Conservation (phyloP, 2,329 filamentous ascomycete species). For the Fusarium sp. region DNA sequence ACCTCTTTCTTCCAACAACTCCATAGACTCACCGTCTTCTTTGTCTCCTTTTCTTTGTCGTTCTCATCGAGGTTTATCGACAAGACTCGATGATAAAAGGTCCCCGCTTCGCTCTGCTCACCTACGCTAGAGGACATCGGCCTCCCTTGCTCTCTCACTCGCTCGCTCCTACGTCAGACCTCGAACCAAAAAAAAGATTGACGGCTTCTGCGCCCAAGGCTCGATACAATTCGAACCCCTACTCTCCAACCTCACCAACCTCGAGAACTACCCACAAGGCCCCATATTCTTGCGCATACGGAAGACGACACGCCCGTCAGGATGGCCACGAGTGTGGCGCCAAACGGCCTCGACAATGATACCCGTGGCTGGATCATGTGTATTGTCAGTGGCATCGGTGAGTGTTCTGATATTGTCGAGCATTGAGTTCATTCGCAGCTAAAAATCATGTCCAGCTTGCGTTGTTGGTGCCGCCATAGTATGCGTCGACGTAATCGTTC, state of each 20-base stretch:
- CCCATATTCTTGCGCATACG: not conserved
- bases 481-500: conserved; percentile 82
- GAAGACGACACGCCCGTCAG: conserved; percentile 20
- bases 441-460: conserved; percentile 56
- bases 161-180: conserved; percentile 38
- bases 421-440: not conserved
- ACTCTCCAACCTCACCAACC: not conserved
- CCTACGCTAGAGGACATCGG: conserved; percentile 26
- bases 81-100: conserved; percentile 5
- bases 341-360: conserved; percentile 72
- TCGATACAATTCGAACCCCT: not conserved
- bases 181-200: conserved; percentile 28
- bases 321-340: conserved; percentile 51
- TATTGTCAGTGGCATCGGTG: conserved; percentile 78
- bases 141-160: conserved; percentile 23
- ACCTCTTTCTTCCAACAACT: conserved; percentile 5
- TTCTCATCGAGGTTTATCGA: not conserved
- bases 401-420: conserved; percentile 40
- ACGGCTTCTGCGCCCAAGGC: conserved; percentile 3
- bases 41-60: conserved; percentile 8
- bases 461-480: conserved; percentile 84
- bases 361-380: conserved; percentile 93
- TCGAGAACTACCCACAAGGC: not conserved
- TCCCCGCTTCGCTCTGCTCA: conserved; percentile 25
- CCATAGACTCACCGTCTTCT: conserved; percentile 1